phyloP scores from a whole-genome alignment of 805 yeast species.

The Saccharomycopsis amapae region DNA sequence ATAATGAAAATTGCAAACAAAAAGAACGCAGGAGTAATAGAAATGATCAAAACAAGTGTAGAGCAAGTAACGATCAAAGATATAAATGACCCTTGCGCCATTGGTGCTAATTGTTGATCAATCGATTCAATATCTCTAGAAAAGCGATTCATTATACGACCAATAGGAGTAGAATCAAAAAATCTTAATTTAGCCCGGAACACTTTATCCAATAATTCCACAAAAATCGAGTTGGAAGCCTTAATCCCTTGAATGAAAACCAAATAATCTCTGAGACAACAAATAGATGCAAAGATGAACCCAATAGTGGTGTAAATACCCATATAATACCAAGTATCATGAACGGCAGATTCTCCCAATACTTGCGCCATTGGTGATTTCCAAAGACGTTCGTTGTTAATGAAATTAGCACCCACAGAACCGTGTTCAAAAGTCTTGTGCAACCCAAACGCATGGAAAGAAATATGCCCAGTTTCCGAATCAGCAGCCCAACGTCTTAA shows the following conservation, averaged over 20 bases:
- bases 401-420: slow-evolving; percentile 20
- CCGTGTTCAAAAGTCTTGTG: no score
- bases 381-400: slow-evolving; percentile 21
- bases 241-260: slow-evolving; percentile 62
- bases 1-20: slow-evolving; percentile 64
- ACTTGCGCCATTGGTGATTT: slow-evolving; percentile 27
- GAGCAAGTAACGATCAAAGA: slow-evolving; percentile 61
- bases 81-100: slow-evolving; percentile 63
- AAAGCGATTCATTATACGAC: slow-evolving; percentile 93
- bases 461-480: slow-evolving; percentile 30
- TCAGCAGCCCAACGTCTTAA: slow-evolving; percentile 71
- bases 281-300: slow-evolving; percentile 44
- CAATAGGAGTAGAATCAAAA: slow-evolving; percentile 92
- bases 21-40: slow-evolving; percentile 80
- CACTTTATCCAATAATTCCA: slow-evolving; percentile 54
- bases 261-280: slow-evolving; percentile 52
- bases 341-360: slow-evolving; percentile 25
- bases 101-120: slow-evolving; percentile 86
- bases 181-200: slow-evolving; percentile 78
- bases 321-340: slow-evolving; percentile 59
- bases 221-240: slow-evolving; percentile 75
- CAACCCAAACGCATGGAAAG: slow-evolving; percentile 23
- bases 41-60: slow-evolving; percentile 64
- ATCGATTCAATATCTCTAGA: slow-evolving; percentile 91
- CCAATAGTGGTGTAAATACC: slow-evolving; percentile 67